Evolutionary conservation across 345 rosid species (phyloP), one percentile per base, ranked within the genome.

Genomic region (Carallia pectinifolia): DNA sequence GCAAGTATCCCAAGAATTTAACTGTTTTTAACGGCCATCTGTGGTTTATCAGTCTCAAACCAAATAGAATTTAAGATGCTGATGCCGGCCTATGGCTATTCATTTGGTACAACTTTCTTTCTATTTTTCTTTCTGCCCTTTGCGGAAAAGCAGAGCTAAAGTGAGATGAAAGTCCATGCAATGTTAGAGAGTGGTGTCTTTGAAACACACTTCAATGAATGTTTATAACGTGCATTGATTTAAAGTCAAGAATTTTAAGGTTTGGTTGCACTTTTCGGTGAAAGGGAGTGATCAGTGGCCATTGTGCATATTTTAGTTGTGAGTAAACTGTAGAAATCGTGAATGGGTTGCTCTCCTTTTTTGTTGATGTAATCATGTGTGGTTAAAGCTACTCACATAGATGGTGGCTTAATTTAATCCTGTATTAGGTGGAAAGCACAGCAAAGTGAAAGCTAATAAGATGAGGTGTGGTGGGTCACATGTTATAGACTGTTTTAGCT

Each of bases 231-330:
- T 80, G 52, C 53, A 66, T 62, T 65, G 67, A 68, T 76, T 77
- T 67, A 78, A 84, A 86, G 87, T 79, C 85, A 82, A 76, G 47
- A 39, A 56, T 12, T 44, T 76, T 80, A 47, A 65, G 77, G 77
- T 62, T 83, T 66, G 76, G 67, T 23, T 67, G 54, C 81, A 80
- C 90, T 88, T 85, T 85, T 88, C 88, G 88, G 89, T 84, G 89
- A 82, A 81, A 82, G 84, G 81, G 59, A 36, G 62, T 61, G 70
- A 68, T 7, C 61, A 36, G 58, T 62, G 69, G 56, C 58, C 65
- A 67, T 73, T 64, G 47, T 61, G 33, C 69, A 47, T 55, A 67
- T 68, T 77, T 72, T 77, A 76, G 68, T 75, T 66, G 62, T 58
- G 71, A 58, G 58, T 54, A 71, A 62, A 36, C 73, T 75, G 87